Base-by-base conservation (phyloP, 352 stramenopile species). In the Globisporangium nagaii region DNA sequence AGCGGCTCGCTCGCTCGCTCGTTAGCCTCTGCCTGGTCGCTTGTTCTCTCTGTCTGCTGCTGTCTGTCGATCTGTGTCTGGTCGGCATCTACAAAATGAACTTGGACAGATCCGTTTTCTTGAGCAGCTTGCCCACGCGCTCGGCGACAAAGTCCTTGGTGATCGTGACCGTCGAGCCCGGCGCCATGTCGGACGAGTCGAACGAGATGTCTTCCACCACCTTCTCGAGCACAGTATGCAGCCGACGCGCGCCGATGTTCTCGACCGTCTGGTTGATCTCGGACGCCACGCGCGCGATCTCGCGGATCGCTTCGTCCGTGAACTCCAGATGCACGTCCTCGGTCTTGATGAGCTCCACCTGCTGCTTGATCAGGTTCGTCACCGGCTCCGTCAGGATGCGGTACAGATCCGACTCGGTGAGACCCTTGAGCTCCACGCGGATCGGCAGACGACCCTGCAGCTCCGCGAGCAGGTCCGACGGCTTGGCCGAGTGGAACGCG, bases 201-300 rank as follows among this genome's bases (percentile, higher is more conserved):
- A 99, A 99, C 70, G 89, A 98, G 60, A 99, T 97, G 49, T 98
- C 91, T 66, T 99, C 97, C 56, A 99, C 96, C 19, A 99, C 96
- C 55, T 98, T 94, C 77, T 99, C 97, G 63, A 99, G 65, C 47
- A 95, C 76, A 30, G 97, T 99, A 78, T 99, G 96, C 65, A 99
- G 70, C 58, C 97, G 89, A 50, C 97, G 80, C 20, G 97, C 97
- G 39, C 97, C 97, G 79, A 99, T 99, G 75, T 99, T 99, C 79
- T 99, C 95, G 17, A 98, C 81, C 7, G 90, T 98, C 65, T 95
- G 86, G 75, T 99, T 99, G 50, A 98, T 86, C 67, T 95, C 75
- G 20, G 91, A 88, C 55, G 96, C 95, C 37, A 98, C 95, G 62
- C 85, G 86, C 30, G 97, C 97, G 56, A 99, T 97, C 76, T 99